Conservation (phyloP, 139 green algal genomes). For the Coccomyxa sp. region DNA sequence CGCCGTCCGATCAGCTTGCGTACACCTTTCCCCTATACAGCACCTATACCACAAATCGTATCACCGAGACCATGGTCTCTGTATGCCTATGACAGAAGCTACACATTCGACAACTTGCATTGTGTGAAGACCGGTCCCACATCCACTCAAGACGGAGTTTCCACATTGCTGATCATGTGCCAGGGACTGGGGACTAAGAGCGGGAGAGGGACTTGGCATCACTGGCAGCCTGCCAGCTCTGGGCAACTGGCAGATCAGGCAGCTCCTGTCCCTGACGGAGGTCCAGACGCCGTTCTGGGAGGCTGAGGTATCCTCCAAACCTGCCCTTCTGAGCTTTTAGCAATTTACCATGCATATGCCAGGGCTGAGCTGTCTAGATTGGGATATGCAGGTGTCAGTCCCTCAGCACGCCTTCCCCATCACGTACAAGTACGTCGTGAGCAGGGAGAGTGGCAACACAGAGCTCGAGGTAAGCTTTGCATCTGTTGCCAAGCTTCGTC, state of each 20-base stretch:
- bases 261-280: slow-evolving; percentile 49
- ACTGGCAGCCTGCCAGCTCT: slow-evolving; percentile 63
- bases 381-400: slow-evolving; percentile 36
- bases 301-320: slow-evolving; percentile 28
- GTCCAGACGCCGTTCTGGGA: slow-evolving; percentile 27
- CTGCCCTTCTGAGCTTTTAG: too few relatives aligned
- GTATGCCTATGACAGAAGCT: too few relatives aligned
- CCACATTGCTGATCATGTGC: background rate
- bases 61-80: too few relatives aligned
- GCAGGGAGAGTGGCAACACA: slow-evolving; percentile 2
- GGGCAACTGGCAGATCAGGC: slow-evolving; percentile 72
- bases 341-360: too few relatives aligned
- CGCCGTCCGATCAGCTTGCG: too few relatives aligned
- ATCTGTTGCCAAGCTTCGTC: background rate
- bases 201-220: slow-evolving; percentile 50
- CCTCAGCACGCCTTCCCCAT: slow-evolving; percentile 64
- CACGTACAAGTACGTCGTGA: slow-evolving; percentile 85
- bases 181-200: slow-evolving; percentile 35
- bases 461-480: slow-evolving; percentile 17
- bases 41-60: too few relatives aligned
- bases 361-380: background rate
- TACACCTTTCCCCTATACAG: too few relatives aligned
- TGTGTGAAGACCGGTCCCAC: too few relatives aligned
- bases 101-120: too few relatives aligned
- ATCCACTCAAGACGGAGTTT: too few relatives aligned